Percentiles rank a stretch among this genome's conserved stretches.
Conservation (phyloP, 208 protist genomes). For the Crithidia brevicula region DNA sequence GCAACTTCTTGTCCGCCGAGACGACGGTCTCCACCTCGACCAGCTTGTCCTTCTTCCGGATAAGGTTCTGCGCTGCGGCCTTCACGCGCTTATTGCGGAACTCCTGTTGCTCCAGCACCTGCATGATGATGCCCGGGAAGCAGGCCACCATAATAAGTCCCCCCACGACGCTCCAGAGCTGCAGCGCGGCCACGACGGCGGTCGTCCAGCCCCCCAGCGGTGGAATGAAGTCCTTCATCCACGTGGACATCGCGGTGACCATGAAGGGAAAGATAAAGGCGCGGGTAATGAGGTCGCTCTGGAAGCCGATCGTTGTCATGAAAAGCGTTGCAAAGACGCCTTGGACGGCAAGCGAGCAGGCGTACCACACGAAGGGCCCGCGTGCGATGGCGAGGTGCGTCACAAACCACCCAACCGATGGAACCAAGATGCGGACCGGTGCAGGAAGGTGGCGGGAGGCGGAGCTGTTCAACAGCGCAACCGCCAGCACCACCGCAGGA, state of each 20-base stretch:
- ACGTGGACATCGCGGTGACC: conserved; percentile 11
- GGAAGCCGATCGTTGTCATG: conserved; percentile 20
- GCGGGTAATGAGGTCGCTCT: conserved; percentile 23
- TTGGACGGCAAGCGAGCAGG: conserved; percentile 28
- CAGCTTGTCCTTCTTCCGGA: conserved; percentile 26
- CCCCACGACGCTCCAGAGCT: conserved; percentile 51
- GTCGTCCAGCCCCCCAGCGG: background rate
- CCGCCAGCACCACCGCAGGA: background rate
- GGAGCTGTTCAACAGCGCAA: conserved; percentile 23
- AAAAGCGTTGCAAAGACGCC: conserved; percentile 30
- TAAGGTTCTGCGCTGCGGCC: conserved; percentile 14
- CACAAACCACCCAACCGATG: conserved; percentile 43
- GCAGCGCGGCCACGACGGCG: conserved; percentile 25
- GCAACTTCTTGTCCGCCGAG: conserved; percentile 23
- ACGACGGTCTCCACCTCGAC: conserved; percentile 31
- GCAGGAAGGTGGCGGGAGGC: conserved; percentile 26
- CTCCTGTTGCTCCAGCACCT: conserved; percentile 44
- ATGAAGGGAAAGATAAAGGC: conserved; percentile 28
- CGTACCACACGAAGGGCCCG: conserved; percentile 21
- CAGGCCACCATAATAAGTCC: conserved; percentile 54
- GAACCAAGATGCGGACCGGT: conserved; percentile 17
- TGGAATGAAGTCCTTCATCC: conserved; percentile 25
- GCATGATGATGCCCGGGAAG: conserved; percentile 63
- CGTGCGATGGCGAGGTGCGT: conserved; percentile 35
- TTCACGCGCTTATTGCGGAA: conserved; percentile 34